Evolutionary conservation across 2,329 filamentous ascomycete genomes (phyloP), one percentile per base, ranked within the genome.

Genomic region (Hyphodiscus sp.): DNA sequence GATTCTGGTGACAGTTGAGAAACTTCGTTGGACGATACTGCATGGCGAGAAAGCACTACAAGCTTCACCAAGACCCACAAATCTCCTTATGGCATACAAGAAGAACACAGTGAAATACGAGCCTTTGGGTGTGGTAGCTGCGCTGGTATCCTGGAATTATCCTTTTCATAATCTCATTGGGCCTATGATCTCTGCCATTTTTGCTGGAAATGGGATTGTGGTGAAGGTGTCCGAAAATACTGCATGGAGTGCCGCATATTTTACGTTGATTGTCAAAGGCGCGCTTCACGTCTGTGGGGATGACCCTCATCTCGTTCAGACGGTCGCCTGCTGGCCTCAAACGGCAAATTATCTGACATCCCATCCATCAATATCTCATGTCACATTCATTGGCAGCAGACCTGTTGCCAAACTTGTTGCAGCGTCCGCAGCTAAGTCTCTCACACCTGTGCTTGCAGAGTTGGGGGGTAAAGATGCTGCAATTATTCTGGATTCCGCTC

Each of bases 131-230:
- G 90, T 99, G 38, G 89, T 99, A 6, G 86, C 90, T 11, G 92
- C 94, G 18, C 86, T 92, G 50, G 90, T 99, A 44, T 94, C 88
- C 67, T 99, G 94, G 94, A 99, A 99, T 74, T 97, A 91, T 68
- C 85, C 89, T 45, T 95, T 97, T 71, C 94, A 99, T 74, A 99
- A 99, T 71, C 77, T 97, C 58, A 82, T 97, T 46, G 90, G 89
- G 0, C 94, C 92, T 15, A 81, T 96, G 61, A 95, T 97, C 67
- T 91, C 89, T 61, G 85, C 89, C 16, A 79, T 97, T 49, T 97
- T 97, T 68, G 80, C 91, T 15, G 94, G 94, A 46, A 96, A 97
- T 68, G 89, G 83, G 49, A 86, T 97, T 60, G 77, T 99, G 43
- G 87, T 97, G 69, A 99, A 99, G 74, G 89, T 87, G 47, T 96